Evolutionary conservation across 352 stramenopile genomes (phyloP), one percentile per base, ranked within the genome.

Genomic region (Phytophthora hibernalis): DNA sequence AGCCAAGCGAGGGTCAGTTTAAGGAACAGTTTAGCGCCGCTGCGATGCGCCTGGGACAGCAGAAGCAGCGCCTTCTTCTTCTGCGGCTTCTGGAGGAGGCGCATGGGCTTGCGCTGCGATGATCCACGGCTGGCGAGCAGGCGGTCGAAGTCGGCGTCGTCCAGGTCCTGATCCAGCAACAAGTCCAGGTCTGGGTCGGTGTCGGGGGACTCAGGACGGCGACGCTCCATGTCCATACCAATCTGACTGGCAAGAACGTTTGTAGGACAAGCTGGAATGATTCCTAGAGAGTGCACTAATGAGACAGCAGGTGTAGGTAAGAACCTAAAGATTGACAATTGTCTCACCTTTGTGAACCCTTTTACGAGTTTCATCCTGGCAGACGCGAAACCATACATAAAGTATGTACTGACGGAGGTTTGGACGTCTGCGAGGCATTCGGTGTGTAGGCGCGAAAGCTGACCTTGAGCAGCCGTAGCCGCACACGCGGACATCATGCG

Each of bases 181-280:
- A 61, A 13, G 18, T 78, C 73, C 16, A 70, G 30, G 38, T 72
- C 61, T 61, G 51, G 35, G 33, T 72, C 64, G 7, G 53, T 42
- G 20, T 69, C 33, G 26, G 57, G 64, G n/a, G 57, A 69, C 12
- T 22, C 53, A 45, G 59, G 57, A 30, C 54, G 59, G 9, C 59
- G 65, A 22, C 69, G 69, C 66, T 77, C 69, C 68, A 76, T 75
- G 37, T 76, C 68, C 37, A 60, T 31, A 64, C 44, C n/a, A 61
- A 60, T 66, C 48, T 33, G 47, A 33, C 44, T 31, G 30, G 33
- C 50, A 11, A n/a, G 52, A 61, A 52, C 48, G 52, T 31, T 30
- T 28, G 44, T 31, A 42, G 35, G 35, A 42, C 16, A 20, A 42
- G 35, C 35, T 42, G 13, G 12, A 45, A 24, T 2, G 38, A 26